Conservation (phyloP, 148 eudicot species). For the Chenopodium album region DNA sequence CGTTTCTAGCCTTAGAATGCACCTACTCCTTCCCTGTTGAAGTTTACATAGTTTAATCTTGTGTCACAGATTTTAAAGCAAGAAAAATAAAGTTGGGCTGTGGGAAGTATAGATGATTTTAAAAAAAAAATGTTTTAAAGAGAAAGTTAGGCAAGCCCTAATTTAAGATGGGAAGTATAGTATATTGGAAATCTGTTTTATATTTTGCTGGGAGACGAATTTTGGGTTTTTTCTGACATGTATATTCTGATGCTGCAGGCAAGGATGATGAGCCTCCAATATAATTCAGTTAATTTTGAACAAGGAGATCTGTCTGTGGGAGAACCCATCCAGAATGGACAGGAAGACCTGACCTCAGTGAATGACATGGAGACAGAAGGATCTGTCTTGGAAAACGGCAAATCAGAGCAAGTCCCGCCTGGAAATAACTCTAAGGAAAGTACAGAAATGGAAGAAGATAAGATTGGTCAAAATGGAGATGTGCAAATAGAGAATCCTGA, state of each 20-base stretch:
- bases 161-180: not conserved
- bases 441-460: slow-evolving; percentile 18
- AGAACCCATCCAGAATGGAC: slow-evolving; percentile 29
- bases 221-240: not conserved
- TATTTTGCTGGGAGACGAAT: not conserved
- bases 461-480: slow-evolving; percentile 31
- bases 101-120: not conserved
- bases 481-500: slow-evolving; percentile 25
- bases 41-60: not conserved
- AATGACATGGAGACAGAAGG: slow-evolving; percentile 30
- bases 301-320: slow-evolving; percentile 29
- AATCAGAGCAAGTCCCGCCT: slow-evolving; percentile 21
- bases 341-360: slow-evolving; percentile 20
- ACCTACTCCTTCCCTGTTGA: not conserved
- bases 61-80: not conserved
- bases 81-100: not conserved
- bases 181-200: not conserved
- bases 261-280: slow-evolving; percentile 47
- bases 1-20: not conserved
- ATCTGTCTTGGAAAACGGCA: slow-evolving; percentile 29
- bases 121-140: too few species aligned
- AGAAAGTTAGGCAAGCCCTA: too few species aligned
- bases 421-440: slow-evolving; percentile 26
- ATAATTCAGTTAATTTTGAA: slow-evolving; percentile 39
- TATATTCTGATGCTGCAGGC: slow-evolving; percentile 36